Base-by-base conservation (phyloP, 306 rosid genomes). In the Castanea mollissima region DNA sequence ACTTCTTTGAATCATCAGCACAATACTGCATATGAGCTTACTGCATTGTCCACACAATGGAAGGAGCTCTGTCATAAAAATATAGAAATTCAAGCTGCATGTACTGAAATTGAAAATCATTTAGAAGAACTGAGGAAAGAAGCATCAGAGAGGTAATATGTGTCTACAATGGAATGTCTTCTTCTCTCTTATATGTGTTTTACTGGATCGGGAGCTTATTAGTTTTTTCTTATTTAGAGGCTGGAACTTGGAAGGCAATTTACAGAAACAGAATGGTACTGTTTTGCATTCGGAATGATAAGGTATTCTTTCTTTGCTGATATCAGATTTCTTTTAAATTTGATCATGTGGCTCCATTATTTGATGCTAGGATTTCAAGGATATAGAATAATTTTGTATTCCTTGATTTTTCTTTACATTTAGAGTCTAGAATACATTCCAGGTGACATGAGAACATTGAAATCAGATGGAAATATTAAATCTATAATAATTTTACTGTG, bases 1-100 rank as follows among this genome's bases (percentile, higher is more conserved):
- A 55, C 31, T 23, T 18, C 23, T 57, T 10, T 80, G 74, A 70
- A 35, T 81, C 80, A 70, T 78, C 93, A 95, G 98, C 97, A 90
- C 93, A 95, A 84, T 76, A 92, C 98, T 46, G 96, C 98, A 2
- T 87, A 85, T 76, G 99, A 95, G 92, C 98, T 95, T 80, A 89
- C 82, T 90, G 97, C 97, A 38, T 76, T 92, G 86, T 88, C 93
- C 87, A 84, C 85, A 2, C 99, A 95, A 89, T 95, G 97, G 98
- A 91, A 75, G 69, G 98, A 95, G 54, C 98, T 92, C 35, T 92
- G 97, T 85, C 87, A 82, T 83, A 94, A 94, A 76, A 94, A 92
- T 87, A 81, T 91, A 65, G 97, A 94, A 83, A 94, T 94, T 80
- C 92, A 85, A 74, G 78, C 78, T 73, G 95, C 90, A 21, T 92